Evolutionary conservation across 257 asterid genomes (phyloP), one percentile per base, ranked within the genome.

Genomic region (Solanum sejunctum): DNA sequence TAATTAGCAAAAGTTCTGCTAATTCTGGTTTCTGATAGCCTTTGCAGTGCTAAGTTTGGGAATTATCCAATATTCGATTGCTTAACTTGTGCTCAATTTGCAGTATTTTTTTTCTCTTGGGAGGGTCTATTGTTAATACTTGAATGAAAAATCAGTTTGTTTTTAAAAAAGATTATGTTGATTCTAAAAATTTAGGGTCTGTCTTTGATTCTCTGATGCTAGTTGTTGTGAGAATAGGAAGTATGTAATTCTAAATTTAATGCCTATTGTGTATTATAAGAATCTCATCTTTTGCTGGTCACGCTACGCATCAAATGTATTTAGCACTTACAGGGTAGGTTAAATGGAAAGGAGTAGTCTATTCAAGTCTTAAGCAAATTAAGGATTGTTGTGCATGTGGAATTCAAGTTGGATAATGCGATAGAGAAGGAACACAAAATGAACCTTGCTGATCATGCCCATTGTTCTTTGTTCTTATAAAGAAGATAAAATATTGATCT

Each of bases 381-480:
- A 52, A 70, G 54, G 28, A 70, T 70, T 70, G 26, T 70, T 28
- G 47, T 41, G 80, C 57, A 20, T 28, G 91, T 93, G 96, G 95
- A 87, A 85, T 61, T 86, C 94, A 17, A 85, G 87, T 54, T 83
- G 91, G 90, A 84, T 87, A n/a, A 80, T 91, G 60, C 86, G 80
- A n/a, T 81, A 87, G 60, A 83, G 88, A 3, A 84, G 84, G 81
- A 88, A 82, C 86, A 84, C 88, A 1, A 32, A 61, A 84, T 90
- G 98, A 96, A 93, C 93, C 11, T 67, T 67, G 51, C 21, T 17
- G 26, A 4, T 8, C 77, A 8, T 69, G 77, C n/a, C 77, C 7
- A 69, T 17, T 36, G 51, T 17, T 60, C 69, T 60, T 60, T n/a
- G 13, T 60, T 67, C 75, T 67, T 66, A 16, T 18, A 36, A 9